Percentiles rank a stretch among this genome's conserved stretches.
Conservation (phyloP, 148 eudicot genomes). For the Salicornia ramosissima region DNA sequence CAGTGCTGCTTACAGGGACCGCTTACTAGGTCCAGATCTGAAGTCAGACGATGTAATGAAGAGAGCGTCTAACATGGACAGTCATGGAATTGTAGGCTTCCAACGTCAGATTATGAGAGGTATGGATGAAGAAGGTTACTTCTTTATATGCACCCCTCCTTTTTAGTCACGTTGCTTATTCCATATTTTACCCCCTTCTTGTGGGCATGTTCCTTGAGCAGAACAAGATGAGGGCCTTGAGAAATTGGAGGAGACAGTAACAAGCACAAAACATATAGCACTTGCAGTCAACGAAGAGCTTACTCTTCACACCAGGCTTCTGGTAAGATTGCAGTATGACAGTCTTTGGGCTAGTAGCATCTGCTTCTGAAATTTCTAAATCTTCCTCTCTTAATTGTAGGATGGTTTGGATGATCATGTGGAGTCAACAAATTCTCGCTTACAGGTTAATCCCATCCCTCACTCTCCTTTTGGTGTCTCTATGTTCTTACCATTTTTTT, state of each 20-base stretch:
- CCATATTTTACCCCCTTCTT: neutral
- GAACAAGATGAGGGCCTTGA: slow-evolving; percentile 51
- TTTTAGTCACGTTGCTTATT: slow-evolving; percentile 1
- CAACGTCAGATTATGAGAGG: slow-evolving; percentile 50
- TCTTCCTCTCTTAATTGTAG: slow-evolving; percentile 16
- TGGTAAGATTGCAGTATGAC: slow-evolving; percentile 25
- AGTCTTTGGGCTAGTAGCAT: neutral
- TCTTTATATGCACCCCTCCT: neutral
- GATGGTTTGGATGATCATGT: slow-evolving; percentile 47
- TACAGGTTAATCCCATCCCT: slow-evolving; percentile 30
- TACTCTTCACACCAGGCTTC: slow-evolving; percentile 41
- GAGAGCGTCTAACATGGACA: slow-evolving; percentile 46
- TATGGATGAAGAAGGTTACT: slow-evolving; percentile 13
- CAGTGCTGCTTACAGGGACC: slow-evolving; percentile 35
- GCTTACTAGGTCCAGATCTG: slow-evolving; percentile 38
- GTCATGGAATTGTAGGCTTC: slow-evolving; percentile 37
- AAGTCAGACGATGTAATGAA: slow-evolving; percentile 39
- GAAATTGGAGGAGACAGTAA: slow-evolving; percentile 39
- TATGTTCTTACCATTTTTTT: neutral
- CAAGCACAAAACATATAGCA: slow-evolving; percentile 47
- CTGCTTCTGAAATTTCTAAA: neutral
- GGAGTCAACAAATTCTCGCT: slow-evolving; percentile 35
- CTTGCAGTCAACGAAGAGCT: slow-evolving; percentile 48
- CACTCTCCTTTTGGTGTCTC: neutral
- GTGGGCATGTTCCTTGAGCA: slow-evolving; percentile 3